A percentile compares a stretch with the other conserved stretches of the same genome.
These are phyloP conservation scores for Lasiosphaeria ovina DNA, from an alignment of 495 filamentous ascomycete genomes.

Conservation along the genomic window DNA sequence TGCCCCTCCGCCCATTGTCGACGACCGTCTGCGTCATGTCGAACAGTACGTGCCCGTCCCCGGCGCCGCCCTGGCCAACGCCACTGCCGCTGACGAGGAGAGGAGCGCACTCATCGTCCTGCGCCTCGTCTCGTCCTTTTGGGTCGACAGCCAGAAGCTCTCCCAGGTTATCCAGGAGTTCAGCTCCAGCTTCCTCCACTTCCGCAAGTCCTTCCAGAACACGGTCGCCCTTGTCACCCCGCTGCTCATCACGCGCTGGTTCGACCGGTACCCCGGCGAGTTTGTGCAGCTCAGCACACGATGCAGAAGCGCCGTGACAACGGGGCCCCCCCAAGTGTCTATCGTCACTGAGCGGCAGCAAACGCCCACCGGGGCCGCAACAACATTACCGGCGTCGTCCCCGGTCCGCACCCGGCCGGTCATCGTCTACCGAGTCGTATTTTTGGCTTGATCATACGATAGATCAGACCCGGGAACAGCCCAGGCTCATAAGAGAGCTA, in stretches of 20 bases:
- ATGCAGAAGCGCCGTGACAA: constrained; percentile 57
- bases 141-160: constrained; percentile 60
- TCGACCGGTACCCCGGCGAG: constrained; percentile 60
- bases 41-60: constrained; percentile 54
- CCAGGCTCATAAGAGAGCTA: constrained; percentile 98
- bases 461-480: constrained; percentile 98
- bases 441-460: constrained; percentile 99
- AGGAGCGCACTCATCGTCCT: constrained; percentile 48
- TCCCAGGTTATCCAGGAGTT: constrained; percentile 59
- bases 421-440: no score
- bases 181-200: constrained; percentile 60
- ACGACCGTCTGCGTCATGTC: constrained; percentile 59
- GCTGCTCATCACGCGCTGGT: constrained; percentile 58
- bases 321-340: no score
- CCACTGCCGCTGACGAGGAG: constrained; percentile 51
- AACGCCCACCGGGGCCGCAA: no score
- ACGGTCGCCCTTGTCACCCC: constrained; percentile 58
- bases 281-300: constrained; percentile 58
- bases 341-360: no score
- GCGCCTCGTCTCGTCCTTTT: constrained; percentile 55
- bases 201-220: constrained; percentile 60
- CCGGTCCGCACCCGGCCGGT: no score
- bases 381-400: no score
- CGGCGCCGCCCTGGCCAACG: constrained; percentile 33
- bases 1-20: constrained; percentile 51